phyloP scores from a whole-genome alignment of 106 monocot genomes.

The Cymbidium sinense region DNA sequence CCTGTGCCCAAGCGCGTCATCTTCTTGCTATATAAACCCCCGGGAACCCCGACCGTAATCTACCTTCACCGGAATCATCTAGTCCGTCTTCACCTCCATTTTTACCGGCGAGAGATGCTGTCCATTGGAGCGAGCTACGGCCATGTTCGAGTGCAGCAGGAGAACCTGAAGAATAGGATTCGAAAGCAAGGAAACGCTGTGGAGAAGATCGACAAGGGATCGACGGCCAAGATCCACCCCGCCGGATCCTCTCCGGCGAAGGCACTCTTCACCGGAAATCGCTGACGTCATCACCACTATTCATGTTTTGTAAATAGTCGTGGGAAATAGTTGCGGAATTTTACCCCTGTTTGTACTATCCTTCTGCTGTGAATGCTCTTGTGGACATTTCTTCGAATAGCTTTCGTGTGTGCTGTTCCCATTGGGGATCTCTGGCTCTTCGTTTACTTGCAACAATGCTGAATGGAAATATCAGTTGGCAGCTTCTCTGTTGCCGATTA shows the following conservation, averaged over 20 bases:
- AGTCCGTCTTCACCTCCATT: not conserved
- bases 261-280: not conserved
- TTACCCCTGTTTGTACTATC: not conserved
- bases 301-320: constrained; percentile 1
- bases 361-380: not conserved
- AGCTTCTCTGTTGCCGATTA: too few species aligned
- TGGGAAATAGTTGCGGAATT: not conserved
- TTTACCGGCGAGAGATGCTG: not conserved
- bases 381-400: not conserved
- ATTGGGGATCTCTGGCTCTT: too few species aligned
- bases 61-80: not conserved
- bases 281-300: not conserved
- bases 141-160: not conserved
- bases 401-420: not conserved
- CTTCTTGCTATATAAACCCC: not conserved
- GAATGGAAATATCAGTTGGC: too few species aligned
- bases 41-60: not conserved
- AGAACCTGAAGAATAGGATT: not conserved
- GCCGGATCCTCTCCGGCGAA: not conserved
- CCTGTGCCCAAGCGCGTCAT: not conserved
- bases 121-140: constrained; percentile 4
- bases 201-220: not conserved
- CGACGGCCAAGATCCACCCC: not conserved
- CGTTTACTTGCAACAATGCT: too few species aligned
- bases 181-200: not conserved